Conservation (phyloP, 176 grass and related monocot species). For the Chrysopogon serrulatus region DNA sequence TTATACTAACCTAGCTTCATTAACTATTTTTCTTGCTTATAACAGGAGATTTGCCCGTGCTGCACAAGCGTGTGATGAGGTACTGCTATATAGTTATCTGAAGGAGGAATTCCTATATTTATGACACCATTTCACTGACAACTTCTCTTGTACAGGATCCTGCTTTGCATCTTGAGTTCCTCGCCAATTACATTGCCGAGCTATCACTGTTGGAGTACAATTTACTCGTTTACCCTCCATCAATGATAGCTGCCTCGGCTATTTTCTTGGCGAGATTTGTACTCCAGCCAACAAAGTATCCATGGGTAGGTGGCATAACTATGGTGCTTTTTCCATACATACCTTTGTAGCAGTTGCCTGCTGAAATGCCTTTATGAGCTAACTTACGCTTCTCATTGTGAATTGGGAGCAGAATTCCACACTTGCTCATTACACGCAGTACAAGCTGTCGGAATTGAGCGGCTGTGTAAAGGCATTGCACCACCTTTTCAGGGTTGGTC, state of each 20-base stretch:
- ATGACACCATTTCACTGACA: conserved; percentile 1
- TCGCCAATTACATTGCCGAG: conserved; percentile 80
- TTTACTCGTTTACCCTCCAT: conserved; percentile 74
- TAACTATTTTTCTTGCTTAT: conserved; percentile 20
- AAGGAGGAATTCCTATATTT: background rate
- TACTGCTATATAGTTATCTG: conserved; percentile 25
- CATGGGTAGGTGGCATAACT: conserved; percentile 56
- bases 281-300: conserved; percentile 74
- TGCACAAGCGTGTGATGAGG: conserved; percentile 80
- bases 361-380: conserved; percentile 4
- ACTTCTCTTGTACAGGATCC: conserved; percentile 46
- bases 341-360: background rate
- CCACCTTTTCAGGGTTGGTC: conserved; percentile 50
- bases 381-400: conserved; percentile 8
- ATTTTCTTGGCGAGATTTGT: conserved; percentile 88
- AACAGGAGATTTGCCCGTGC: conserved; percentile 77
- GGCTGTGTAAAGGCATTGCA: conserved; percentile 70
- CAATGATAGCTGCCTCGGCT: conserved; percentile 71
- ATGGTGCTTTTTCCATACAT: background rate
- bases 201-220: conserved; percentile 90
- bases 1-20: background rate
- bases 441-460: conserved; percentile 61
- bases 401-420: conserved; percentile 67
- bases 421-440: conserved; percentile 76
- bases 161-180: conserved; percentile 83